Evolutionary conservation across 768 basidiomycete genomes (phyloP).

Genomic region (Mycena latifolia): DNA sequence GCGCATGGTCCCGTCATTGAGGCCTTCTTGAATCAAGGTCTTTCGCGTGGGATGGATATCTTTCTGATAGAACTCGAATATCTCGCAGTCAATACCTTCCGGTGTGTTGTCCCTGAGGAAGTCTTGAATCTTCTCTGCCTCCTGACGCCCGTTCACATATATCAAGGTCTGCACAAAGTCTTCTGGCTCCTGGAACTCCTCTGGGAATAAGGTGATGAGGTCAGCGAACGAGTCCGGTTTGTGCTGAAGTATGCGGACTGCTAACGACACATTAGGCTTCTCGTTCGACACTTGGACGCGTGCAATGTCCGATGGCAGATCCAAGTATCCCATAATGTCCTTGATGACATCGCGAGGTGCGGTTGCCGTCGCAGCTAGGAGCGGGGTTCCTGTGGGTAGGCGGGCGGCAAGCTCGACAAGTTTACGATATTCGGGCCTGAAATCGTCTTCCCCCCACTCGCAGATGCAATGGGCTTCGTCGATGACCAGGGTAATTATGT

Average conservation of each 20-base stretch:
- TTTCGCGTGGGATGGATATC: constrained; percentile 23
- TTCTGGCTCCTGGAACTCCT: background rate
- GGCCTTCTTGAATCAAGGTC: constrained; percentile 9
- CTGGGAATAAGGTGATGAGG: constrained; percentile 23
- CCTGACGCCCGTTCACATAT: constrained; percentile 29
- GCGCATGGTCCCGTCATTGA: constrained; percentile 19
- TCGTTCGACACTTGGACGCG: constrained; percentile 27
- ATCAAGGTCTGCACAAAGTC: constrained; percentile 34
- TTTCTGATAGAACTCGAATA: constrained; percentile 35
- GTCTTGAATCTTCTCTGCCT: constrained; percentile 31
- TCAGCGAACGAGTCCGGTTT: constrained; percentile 29
- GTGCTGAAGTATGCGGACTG: constrained; percentile 21
- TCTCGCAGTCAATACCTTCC: background rate
- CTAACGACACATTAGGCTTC: constrained; percentile 22
- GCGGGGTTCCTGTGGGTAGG: constrained; percentile 26
- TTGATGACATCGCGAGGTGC: constrained; percentile 19
- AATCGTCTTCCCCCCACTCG: constrained; percentile 38
- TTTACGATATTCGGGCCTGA: constrained; percentile 25
- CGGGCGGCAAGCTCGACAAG: constrained; percentile 11
- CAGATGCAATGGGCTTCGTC: constrained; percentile 42
- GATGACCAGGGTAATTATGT: constrained; percentile 30
- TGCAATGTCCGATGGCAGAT: constrained; percentile 2
- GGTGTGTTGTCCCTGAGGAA: constrained; percentile 32
- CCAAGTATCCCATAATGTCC: constrained; percentile 17
- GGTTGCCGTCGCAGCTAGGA: constrained; percentile 30